Base-by-base conservation (phyloP, 495 filamentous ascomycete species). In the Ascobolus immersus region DNA sequence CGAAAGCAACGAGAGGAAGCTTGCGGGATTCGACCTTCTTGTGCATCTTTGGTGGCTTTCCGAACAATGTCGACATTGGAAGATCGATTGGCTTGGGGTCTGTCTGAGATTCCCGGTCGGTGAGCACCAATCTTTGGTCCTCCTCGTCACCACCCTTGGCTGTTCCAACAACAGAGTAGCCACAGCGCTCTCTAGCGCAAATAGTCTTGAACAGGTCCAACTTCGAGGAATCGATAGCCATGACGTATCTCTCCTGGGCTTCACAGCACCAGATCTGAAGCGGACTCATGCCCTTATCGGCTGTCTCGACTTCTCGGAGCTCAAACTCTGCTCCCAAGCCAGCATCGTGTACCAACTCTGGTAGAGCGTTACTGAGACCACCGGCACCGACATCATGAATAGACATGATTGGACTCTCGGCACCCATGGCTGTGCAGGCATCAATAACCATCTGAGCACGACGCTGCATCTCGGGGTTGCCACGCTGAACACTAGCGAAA, bases 311-410 rank as follows among this genome's bases (percentile, higher is more conserved):
- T 46, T 93, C 75, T 34, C 89, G 67, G 1, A 96, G 66, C 51
- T 94, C 86, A 42, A 96, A 91, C 2, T 62, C 69, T 14, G 77
- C 86, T 20, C 86, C 86, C 34, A 77, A 67, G 0, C 77, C 75
- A 18, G 81, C 77, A 49, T 96, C 86, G 39, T 86, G 74, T 21
- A 90, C 81, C 13, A 96, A 58, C 48, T 93, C 86, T 3, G 79
- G 77, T 14, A 96, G 60, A 15, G 82, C 89, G 50, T 94, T 96
- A 0, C 79, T 91, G 20, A 94, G 55, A 30, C 86, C 86, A 45
- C 86, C 86, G 21, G 86, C 89, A 34, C 86, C 86, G 30, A 96
- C 84, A 44, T 94, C 86, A 49, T 96, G 86, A 47, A 96, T 93
- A 55, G 91, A 81, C 35, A 73, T 69, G 36, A 96, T 94, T 0